Conservation (phyloP, 2,329 filamentous ascomycete genomes). For the Trichoderma simmonsii region DNA sequence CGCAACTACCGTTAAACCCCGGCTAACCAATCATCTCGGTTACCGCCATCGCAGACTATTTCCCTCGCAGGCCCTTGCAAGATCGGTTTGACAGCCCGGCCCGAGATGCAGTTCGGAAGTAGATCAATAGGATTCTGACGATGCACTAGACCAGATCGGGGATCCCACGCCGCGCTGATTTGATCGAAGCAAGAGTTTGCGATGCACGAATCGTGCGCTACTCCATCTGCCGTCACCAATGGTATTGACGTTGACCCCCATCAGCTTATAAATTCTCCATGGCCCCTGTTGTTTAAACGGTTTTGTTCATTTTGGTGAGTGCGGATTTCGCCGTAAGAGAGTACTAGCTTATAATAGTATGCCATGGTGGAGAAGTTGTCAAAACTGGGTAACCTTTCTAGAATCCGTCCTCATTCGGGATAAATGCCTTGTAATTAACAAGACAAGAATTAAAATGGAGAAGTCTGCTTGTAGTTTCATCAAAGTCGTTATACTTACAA, state of each 20-base stretch:
- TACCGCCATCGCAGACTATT: slow-evolving; percentile 11
- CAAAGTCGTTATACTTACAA: background rate
- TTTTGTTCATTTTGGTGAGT: background rate
- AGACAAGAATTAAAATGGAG: background rate
- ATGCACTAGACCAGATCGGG: slow-evolving; percentile 7
- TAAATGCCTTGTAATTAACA: background rate
- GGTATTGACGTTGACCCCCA: background rate
- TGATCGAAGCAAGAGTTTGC: slow-evolving; percentile 8
- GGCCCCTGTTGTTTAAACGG: background rate
- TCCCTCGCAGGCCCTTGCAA: background rate
- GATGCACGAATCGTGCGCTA: background rate
- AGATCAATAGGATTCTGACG: background rate
- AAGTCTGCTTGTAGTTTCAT: background rate
- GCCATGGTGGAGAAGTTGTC: background rate
- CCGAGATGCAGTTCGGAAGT: slow-evolving; percentile 6
- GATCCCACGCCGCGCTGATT: background rate
- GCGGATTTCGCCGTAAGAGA: background rate
- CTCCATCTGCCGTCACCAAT: background rate
- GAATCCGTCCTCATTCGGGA: background rate
- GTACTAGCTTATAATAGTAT: background rate
- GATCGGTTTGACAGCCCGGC: background rate
- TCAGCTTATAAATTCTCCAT: background rate
- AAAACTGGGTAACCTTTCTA: background rate
- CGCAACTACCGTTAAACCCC: background rate
- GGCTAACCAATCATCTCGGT: background rate